Evolutionary conservation across 768 basidiomycete species (phyloP), one percentile per base, ranked within the genome.

Genomic region (Tricholoma furcatifolium): DNA sequence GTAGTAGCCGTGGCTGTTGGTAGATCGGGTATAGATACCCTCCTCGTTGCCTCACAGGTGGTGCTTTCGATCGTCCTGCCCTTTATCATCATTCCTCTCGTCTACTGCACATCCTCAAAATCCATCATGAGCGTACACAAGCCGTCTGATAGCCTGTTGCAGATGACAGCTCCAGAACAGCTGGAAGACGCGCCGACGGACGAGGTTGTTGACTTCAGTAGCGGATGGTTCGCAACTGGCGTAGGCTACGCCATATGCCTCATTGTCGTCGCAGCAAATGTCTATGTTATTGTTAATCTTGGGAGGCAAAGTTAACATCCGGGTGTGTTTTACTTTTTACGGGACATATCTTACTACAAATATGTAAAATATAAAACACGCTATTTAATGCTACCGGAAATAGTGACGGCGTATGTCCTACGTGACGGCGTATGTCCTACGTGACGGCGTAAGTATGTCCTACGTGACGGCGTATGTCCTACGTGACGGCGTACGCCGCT

Each of bases 1-100:
- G 76, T 78, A 5, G 87, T 97, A 36, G 91, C 93, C 1, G 72
- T 86, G 15, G 78, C 83, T 0, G 71, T 88, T 11, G 95, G 94
- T 1, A 70, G 78, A 30, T 57, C 62, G 2, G 94, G 93, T 3
- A 77, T 96, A 55, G 81, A 87, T 63, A 70, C 81, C 2, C 78
- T 98, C 27, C 83, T 98, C n/a, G 87, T 98, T 39, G 82, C 78
- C 2, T 91, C 84, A 3, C 94, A 97, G 66, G 94, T 95, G 48
- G 76, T 86, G 32, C 78, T 98, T 24, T 86, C 87, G 23, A 78
- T 96, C 65, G 81, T 91, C 8, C 80, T 95, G 4, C 93, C 93
- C 0, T 93, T 93, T 71, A 78, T 94, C 70, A 79, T 84, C n/a
- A 76, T 91, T 57, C 93, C 92, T 0, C 77, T 93, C 50, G 72